phyloP scores from a whole-genome alignment of 2,329 filamentous ascomycete species.

The Colletotrichum chlorophyti region DNA sequence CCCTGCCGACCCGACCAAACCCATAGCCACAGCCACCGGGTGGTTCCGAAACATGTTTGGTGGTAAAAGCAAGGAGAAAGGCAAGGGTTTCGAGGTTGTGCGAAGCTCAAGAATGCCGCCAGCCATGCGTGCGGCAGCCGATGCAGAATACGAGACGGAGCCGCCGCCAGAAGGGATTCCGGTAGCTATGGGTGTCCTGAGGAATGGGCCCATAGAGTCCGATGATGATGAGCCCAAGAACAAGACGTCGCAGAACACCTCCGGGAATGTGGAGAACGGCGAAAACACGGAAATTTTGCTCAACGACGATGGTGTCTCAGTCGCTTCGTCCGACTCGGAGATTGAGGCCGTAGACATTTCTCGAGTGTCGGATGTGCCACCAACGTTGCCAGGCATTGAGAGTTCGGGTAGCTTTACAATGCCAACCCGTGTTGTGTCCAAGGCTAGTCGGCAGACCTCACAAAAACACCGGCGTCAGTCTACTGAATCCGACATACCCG shows the following conservation, averaged over 20 bases:
- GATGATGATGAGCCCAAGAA: conserved; percentile 58
- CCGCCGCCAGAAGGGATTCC: conserved; percentile 72
- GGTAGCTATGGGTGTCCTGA: conserved; percentile 66
- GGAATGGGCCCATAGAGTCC: conserved; percentile 68
- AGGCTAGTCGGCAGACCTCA: conserved; percentile 52
- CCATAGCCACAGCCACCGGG: conserved; percentile 85
- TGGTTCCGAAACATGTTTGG: conserved; percentile 85
- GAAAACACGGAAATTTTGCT: conserved; percentile 46
- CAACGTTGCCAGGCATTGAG: conserved; percentile 66
- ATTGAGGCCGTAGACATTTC: conserved; percentile 49
- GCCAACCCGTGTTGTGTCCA: conserved; percentile 68
- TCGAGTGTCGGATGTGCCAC: conserved; percentile 55
- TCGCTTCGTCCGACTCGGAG: conserved; percentile 43
- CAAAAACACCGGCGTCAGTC: conserved; percentile 40
- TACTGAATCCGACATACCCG: conserved; percentile 51
- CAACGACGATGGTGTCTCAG: conserved; percentile 53
- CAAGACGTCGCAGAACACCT: conserved; percentile 34
- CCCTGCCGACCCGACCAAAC: conserved; percentile 91
- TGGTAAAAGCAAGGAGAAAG: conserved; percentile 90
- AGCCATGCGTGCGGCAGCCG: conserved; percentile 65
- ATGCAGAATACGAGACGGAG: conserved; percentile 65
- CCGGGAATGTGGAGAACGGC: conserved; percentile 22
- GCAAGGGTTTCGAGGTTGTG: conserved; percentile 97
- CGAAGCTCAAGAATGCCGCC: conserved; percentile 86
- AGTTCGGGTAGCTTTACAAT: conserved; percentile 66